Evolutionary conservation across 148 eudicot genomes (phyloP).

Genomic region (Silene latifolia): DNA sequence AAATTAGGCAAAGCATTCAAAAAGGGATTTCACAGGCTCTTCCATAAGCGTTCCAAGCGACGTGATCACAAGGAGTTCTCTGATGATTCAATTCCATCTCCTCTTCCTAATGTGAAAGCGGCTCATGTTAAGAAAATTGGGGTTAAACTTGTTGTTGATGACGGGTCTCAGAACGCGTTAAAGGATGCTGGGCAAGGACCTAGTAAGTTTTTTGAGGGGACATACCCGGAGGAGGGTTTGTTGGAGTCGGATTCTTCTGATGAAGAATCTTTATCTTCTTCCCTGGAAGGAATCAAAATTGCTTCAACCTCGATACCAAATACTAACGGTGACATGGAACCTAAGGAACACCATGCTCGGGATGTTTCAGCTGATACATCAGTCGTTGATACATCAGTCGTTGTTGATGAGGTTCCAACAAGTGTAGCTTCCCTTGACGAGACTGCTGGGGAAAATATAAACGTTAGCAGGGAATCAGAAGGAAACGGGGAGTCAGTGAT

Average conservation of each 20-base stretch:
- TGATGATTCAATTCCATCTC: slow-evolving; percentile 32
- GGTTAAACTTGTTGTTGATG: slow-evolving; percentile 49
- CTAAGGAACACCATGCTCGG: background rate
- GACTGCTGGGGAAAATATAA: background rate
- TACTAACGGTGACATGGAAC: background rate
- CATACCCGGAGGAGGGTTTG: slow-evolving; percentile 13
- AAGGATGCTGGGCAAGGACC: too few relatives aligned
- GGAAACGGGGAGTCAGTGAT: slow-evolving; percentile 11
- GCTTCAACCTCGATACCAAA: slow-evolving; percentile 7
- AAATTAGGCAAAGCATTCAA: slow-evolving; percentile 31
- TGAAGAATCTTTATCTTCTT: slow-evolving; percentile 43
- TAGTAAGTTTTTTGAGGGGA: too few relatives aligned
- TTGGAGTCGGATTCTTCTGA: slow-evolving; percentile 38
- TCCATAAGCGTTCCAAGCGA: slow-evolving; percentile 40
- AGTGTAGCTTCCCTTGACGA: background rate
- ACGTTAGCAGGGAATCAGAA: background rate
- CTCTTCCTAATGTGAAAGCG: slow-evolving; percentile 48
- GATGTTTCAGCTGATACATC: background rate
- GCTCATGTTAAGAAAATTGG: slow-evolving; percentile 41
- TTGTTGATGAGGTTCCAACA: background rate
- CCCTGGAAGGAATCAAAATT: slow-evolving; percentile 18
- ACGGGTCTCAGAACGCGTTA: too few relatives aligned
- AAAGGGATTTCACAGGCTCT: slow-evolving; percentile 54
- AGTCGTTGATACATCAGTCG: background rate
- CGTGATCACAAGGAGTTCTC: slow-evolving; percentile 26